phyloP scores from a whole-genome alignment of 257 asterid genomes.

The Hygrophila difformis region DNA sequence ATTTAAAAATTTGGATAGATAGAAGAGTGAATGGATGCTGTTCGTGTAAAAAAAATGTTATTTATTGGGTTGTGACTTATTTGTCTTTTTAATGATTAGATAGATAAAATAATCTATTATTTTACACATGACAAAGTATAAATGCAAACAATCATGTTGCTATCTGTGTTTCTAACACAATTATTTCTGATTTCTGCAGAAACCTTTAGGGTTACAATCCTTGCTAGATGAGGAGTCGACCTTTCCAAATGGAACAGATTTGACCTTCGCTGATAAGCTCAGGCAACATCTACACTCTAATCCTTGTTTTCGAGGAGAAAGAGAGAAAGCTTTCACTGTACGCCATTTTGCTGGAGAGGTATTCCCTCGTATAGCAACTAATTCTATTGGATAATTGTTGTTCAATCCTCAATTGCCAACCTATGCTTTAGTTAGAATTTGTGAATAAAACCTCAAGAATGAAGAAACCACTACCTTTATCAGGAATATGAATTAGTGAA shows the following conservation, averaged over 20 bases:
- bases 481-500: constrained; percentile 9
- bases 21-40: no score
- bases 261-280: constrained; percentile 92
- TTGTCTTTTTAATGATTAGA: no score
- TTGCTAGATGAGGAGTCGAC: constrained; percentile 96
- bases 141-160: constrained; percentile 7
- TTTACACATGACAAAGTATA: constrained; percentile 6
- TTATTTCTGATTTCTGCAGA: constrained; percentile 38
- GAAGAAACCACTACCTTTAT: no score
- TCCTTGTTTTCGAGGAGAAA: constrained; percentile 79
- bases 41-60: no score
- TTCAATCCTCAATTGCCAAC: no score
- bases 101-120: no score
- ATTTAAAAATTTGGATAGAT: no score
- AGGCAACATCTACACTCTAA: constrained; percentile 75
- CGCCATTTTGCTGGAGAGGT: constrained; percentile 99
- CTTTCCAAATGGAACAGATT: constrained; percentile 94
- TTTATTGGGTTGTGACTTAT: no score
- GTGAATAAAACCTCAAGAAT: no score
- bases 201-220: constrained; percentile 84
- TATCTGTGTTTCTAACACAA: neutral
- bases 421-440: no score
- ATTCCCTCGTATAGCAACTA: no score
- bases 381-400: no score
- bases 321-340: constrained; percentile 78